A percentile compares a stretch with the other conserved stretches of the same genome.
Conservation (phyloP, 2,329 filamentous ascomycete genomes). For the Aureobasidium sp. region DNA sequence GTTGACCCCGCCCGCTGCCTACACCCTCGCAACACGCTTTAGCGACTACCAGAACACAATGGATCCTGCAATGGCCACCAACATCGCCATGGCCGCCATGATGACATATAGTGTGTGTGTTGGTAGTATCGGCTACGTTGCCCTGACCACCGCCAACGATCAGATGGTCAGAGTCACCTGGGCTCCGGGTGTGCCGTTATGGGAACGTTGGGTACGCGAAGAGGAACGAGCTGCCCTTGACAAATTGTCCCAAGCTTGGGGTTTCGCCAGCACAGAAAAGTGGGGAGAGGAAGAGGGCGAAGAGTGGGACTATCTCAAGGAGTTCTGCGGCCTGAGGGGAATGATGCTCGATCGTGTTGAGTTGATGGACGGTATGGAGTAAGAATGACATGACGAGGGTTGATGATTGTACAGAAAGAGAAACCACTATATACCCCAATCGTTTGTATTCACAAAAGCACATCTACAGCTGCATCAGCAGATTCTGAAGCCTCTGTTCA, state of each 20-base stretch:
- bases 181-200: constrained; percentile 70
- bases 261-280: constrained; percentile 71
- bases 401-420: not conserved
- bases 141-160: constrained; percentile 80
- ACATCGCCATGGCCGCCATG: constrained; percentile 69
- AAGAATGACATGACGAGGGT: constrained; percentile 13
- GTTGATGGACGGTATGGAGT: constrained; percentile 88
- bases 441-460: not conserved
- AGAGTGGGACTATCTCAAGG: constrained; percentile 78
- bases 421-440: not conserved
- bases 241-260: constrained; percentile 79
- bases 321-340: constrained; percentile 71
- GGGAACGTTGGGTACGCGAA: constrained; percentile 77
- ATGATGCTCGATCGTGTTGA: constrained; percentile 88
- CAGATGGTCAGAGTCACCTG: constrained; percentile 93
- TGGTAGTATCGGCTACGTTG: constrained; percentile 71
- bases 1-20: constrained; percentile 57
- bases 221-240: constrained; percentile 85
- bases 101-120: constrained; percentile 77
- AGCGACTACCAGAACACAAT: constrained; percentile 63
- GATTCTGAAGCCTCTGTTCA: constrained; percentile 35
- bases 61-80: constrained; percentile 64
- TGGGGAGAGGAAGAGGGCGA: constrained; percentile 83
- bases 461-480: constrained; percentile 46
- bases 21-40: constrained; percentile 60